Evolutionary conservation across 192 early-diverging fungal species (phyloP).

Genomic region (Coemansia guatemalensis): DNA sequence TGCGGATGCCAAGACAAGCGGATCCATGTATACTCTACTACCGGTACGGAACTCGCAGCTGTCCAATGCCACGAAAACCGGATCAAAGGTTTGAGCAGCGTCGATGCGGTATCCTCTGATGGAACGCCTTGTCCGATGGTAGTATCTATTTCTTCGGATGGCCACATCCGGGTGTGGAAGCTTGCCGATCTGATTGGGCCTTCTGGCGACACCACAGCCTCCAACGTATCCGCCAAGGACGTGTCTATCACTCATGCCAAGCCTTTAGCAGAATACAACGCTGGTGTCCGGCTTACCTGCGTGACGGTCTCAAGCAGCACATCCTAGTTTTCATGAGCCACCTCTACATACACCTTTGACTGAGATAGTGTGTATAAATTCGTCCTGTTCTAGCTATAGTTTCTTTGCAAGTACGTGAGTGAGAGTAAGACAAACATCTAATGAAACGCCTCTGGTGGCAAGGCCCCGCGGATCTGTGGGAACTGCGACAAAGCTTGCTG

Average conservation of each 20-base stretch:
- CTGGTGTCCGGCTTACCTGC: constrained; percentile 62
- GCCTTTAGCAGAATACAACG: constrained; percentile 58
- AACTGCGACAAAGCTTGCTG: constrained; percentile 45
- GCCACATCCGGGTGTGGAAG: constrained; percentile 69
- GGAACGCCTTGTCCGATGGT: constrained; percentile 44
- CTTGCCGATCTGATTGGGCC: constrained; percentile 54
- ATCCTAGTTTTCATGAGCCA: constrained; percentile 10
- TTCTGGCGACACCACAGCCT: not conserved
- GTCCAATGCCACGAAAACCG: constrained; percentile 40
- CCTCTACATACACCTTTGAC: not conserved
- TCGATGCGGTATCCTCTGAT: constrained; percentile 39
- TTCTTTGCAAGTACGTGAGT: not conserved
- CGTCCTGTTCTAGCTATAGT: not conserved
- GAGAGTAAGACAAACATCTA: constrained; percentile 1
- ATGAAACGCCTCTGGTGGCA: constrained; percentile 47
- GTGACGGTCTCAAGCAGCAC: constrained; percentile 29
- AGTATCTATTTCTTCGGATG: constrained; percentile 70
- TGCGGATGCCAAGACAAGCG: constrained; percentile 54
- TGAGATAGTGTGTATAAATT: not conserved
- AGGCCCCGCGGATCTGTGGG: constrained; percentile 31
- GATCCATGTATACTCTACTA: constrained; percentile 37
- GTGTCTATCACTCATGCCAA: constrained; percentile 10
- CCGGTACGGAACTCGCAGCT: constrained; percentile 38
- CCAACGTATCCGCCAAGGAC: constrained; percentile 1
- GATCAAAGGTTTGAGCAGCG: constrained; percentile 35